Evolutionary conservation across 176 grass and related monocot genomes (phyloP).

Genomic region (Stipa capillata): DNA sequence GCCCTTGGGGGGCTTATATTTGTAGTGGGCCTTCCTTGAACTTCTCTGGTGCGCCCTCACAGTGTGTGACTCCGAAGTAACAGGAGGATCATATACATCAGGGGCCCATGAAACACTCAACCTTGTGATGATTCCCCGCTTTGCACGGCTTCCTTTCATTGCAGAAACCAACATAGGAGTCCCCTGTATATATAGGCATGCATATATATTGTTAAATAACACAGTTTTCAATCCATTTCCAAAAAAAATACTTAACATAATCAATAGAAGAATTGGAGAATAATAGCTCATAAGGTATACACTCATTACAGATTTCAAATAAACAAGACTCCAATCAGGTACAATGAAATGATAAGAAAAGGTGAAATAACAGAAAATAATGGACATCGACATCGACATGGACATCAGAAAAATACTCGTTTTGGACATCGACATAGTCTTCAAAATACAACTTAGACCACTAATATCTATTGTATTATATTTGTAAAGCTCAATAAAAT

Average conservation of each 20-base stretch:
- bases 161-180: constrained; percentile 40
- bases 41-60: constrained; percentile 36
- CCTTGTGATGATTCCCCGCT: constrained; percentile 33
- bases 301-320: not conserved
- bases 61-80: constrained; percentile 76
- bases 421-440: too few species aligned
- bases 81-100: constrained; percentile 92
- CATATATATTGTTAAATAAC: not conserved
- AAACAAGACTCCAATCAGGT: not conserved
- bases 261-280: not conserved
- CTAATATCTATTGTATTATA: too few species aligned
- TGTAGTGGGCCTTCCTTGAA: constrained; percentile 60
- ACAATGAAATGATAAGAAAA: too few species aligned
- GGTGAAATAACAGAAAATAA: not conserved
- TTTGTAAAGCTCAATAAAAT: too few species aligned
- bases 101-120: constrained; percentile 78
- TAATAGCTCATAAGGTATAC: not conserved
- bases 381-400: too few species aligned
- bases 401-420: too few species aligned
- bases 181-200: constrained; percentile 22
- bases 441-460: too few species aligned
- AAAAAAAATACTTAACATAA: not conserved
- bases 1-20: constrained; percentile 39
- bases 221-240: not conserved
- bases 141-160: constrained; percentile 72